Conservation (phyloP, 1,284 basidiomycete genomes). For the Pseudozyma flocculosa region DNA sequence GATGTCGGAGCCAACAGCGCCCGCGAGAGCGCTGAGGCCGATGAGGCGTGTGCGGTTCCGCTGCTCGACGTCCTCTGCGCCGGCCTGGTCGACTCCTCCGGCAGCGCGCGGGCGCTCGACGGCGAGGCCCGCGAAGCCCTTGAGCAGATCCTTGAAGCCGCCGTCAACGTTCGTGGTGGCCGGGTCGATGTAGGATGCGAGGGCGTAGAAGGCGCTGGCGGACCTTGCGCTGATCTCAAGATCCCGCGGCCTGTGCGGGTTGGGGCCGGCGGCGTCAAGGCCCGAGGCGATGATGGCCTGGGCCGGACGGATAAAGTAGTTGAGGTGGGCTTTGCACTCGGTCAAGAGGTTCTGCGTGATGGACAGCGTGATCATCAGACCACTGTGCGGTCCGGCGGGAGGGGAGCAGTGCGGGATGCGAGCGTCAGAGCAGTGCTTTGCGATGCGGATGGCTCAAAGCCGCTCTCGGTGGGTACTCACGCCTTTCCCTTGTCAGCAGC, state of each 20-base stretch:
- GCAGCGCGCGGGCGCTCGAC: slow-evolving; percentile 19
- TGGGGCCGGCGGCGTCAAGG: slow-evolving; percentile 64
- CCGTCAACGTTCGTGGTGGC: slow-evolving; percentile 66
- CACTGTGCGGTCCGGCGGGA: slow-evolving; percentile 61
- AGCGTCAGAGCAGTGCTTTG: background rate
- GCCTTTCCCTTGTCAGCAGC: slow-evolving; percentile 71
- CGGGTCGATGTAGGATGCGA: slow-evolving; percentile 89
- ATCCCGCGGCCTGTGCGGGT: slow-evolving; percentile 61
- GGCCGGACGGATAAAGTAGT: slow-evolving; percentile 76
- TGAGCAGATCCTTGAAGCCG: slow-evolving; percentile 66
- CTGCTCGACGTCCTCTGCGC: slow-evolving; percentile 26
- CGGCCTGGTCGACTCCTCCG: background rate
- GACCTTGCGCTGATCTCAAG: slow-evolving; percentile 81
- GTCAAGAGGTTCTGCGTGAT: slow-evolving; percentile 82
- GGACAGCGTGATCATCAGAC: slow-evolving; percentile 80
- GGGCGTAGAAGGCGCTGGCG: slow-evolving; percentile 82
- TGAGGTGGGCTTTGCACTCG: slow-evolving; percentile 84
- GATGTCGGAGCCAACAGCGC: slow-evolving; percentile 80
- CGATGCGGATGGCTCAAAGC: no score
- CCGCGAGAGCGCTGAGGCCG: slow-evolving; percentile 78
- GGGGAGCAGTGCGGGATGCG: no score
- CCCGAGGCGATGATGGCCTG: slow-evolving; percentile 72
- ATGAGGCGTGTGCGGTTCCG: slow-evolving; percentile 73
- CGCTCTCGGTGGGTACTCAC: slow-evolving; percentile 63
- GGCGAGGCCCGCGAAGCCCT: slow-evolving; percentile 68